Evolutionary conservation across 169 alveolate genomes (phyloP), one percentile per base, ranked within the genome.

Genomic region (Plasmodium knowlesi): DNA sequence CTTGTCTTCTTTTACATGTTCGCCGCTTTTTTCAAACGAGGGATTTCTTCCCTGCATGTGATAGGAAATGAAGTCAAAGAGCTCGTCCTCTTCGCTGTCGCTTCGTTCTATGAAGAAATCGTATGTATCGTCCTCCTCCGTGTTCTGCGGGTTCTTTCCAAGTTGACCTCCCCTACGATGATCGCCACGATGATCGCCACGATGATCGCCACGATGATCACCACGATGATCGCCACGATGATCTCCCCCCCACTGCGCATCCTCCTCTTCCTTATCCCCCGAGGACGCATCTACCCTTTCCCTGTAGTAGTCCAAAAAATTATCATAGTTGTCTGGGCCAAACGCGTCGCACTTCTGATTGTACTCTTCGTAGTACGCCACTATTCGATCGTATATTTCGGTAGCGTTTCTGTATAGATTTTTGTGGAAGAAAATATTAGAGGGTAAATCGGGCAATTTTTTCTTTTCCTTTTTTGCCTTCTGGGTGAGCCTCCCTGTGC

Each of bases 41-140:
- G 94, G 94, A 28, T 89, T 89, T 25, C 94, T 79, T 5, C 94
- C 94, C 46, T 89, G 94, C 94, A 89, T 89, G 43, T 89, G 94
- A 32, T 89, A 89, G 22, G 94, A 78, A 34, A 89, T 78, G 82
- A 89, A 89, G 71, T 79, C 82, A 67, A 61, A 89, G 12, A 89
- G 50, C 50, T 89, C 89, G 71, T 89, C 89, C 53, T 46, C 41
- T 84, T 84, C 92, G 72, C 53, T 39, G 39, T 82, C 82, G 54
- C 92, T 84, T 46, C 53, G 41, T 86, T 86, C 93, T 30, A 86
- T 22, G 72, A 76, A 86, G 39, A 86, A 86, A 67, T 74, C 93
- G 28, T 86, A 73, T 3, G 80, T 25, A 28, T 84, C 83, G 22
- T 39, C 22, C n/a, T 50, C 57, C 25, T 10, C 57, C 57, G 22